Base-by-base conservation (phyloP, 768 basidiomycete genomes). In the Lanmaoa rubissima region DNA sequence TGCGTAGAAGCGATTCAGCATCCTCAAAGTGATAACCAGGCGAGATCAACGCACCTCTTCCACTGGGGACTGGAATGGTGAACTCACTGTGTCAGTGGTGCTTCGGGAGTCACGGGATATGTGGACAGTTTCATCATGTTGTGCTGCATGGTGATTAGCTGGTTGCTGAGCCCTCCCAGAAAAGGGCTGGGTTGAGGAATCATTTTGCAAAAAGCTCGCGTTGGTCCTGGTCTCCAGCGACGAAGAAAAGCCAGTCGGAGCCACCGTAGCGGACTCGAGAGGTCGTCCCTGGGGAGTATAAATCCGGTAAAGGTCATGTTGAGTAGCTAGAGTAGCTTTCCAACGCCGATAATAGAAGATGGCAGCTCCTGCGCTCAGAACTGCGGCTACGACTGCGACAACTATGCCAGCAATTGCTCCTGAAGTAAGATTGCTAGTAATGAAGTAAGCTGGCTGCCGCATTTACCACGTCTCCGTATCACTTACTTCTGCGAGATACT, bases 341-440 rank as follows among this genome's bases (percentile, higher is more conserved):
- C 69, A 73, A 9, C 66, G 65, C 34, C 62, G 57, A 34, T 68
- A 73, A 38, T 69, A 72, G 51, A 70, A 54, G 41, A 67, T 9
- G 4, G 69, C 64, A 14, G 42, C 57, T 10, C 47, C 61, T 1
- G 50, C 50, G 28, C 58, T 41, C 11, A 61, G 21, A 19, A 65
- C 8, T 24, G 67, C 69, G 5, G 42, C 47, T 16, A 32, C 61
- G 4, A 21, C 44, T 41, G 59, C 62, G 5, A 70, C 17, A 19
- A 28, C 60, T 44, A 70, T 61, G 1, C 69, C 70, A 24, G 51
- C 60, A 57, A 69, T 63, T 4, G 61, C 62, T 5, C 70, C 69
- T 16, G 66, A 39, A 47, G 57, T 50, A 7, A 71, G 51, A 17
- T 32, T n/a, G 26, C 63, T 67, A 45, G 11, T 31, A 40, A 35